A percentile compares a stretch with the other conserved stretches of the same genome.
Conservation (phyloP, 140 eudicot genomes). For the Cichorium intybus region DNA sequence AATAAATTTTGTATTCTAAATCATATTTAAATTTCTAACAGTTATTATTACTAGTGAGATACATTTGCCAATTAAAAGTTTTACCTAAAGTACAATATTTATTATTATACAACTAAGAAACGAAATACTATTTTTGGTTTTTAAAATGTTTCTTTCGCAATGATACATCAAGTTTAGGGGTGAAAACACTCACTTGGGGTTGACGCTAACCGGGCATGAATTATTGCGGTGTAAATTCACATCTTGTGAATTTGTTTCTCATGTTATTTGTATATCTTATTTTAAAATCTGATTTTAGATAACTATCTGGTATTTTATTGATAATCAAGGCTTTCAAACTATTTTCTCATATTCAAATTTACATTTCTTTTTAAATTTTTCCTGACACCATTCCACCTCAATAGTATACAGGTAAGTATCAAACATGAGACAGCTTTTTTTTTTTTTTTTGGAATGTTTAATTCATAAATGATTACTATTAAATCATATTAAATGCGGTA, state of each 20-base stretch:
- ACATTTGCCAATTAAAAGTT: neutral
- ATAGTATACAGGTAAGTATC: no score
- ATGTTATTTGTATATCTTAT: neutral
- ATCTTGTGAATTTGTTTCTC: neutral
- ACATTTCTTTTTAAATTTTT: neutral
- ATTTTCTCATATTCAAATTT: neutral
- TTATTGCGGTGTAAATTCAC: neutral
- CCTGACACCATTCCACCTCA: no score
- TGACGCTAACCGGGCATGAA: neutral
- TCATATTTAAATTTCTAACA: neutral
- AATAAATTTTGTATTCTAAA: no score
- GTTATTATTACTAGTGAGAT: neutral
- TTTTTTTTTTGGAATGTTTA: no score
- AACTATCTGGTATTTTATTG: neutral
- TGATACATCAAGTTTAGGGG: neutral
- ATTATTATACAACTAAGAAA: neutral
- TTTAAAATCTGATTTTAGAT: neutral
- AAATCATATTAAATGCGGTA: no score
- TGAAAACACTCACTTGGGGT: neutral
- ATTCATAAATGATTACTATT: no score
- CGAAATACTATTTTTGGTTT: neutral
- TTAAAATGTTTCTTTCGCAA: neutral
- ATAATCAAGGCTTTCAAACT: neutral
- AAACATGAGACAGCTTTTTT: no score
- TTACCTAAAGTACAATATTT: neutral